phyloP scores from a whole-genome alignment of 2,329 filamentous ascomycete genomes.

The Conoideocrella luteorostrata region DNA sequence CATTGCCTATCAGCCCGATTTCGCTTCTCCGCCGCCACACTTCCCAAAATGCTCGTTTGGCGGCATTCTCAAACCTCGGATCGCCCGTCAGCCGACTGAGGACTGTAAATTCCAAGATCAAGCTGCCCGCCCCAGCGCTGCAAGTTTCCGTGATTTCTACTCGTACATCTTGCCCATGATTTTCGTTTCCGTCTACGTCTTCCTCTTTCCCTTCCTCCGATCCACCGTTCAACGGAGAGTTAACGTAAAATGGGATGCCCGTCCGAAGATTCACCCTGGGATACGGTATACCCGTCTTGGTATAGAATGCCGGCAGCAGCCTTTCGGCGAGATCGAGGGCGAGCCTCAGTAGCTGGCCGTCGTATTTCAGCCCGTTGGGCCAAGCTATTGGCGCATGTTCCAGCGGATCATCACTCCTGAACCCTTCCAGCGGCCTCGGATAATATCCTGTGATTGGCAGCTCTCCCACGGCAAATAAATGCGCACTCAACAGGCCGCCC shows the following conservation, averaged over 20 bases:
- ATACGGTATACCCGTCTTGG: constrained; percentile 85
- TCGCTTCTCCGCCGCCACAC: constrained; percentile 86
- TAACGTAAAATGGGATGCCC: constrained; percentile 87
- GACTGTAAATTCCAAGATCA: constrained; percentile 89
- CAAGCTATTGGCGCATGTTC: constrained; percentile 56
- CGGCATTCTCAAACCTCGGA: constrained; percentile 77
- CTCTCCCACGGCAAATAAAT: constrained; percentile 87
- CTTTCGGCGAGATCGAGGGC: constrained; percentile 79
- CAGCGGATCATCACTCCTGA: constrained; percentile 32
- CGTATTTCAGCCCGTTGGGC: constrained; percentile 73
- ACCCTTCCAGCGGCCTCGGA: constrained; percentile 32
- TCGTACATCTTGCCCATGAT: constrained; percentile 31
- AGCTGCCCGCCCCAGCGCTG: constrained; percentile 90
- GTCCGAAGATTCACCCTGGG: constrained; percentile 86
- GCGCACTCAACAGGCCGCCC: constrained; percentile 84
- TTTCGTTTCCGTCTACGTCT: too few relatives aligned
- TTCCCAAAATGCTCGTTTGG: constrained; percentile 92
- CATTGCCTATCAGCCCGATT: constrained; percentile 82
- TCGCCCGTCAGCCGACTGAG: constrained; percentile 85
- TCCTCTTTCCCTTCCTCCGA: constrained; percentile 24
- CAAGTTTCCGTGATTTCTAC: constrained; percentile 89
- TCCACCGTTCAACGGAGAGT: constrained; percentile 68
- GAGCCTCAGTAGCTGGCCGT: constrained; percentile 85
- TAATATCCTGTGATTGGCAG: constrained; percentile 78
- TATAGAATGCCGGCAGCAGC: constrained; percentile 86